A percentile compares a stretch with the other conserved stretches of the same genome.
Evolutionary conservation across 768 basidiomycete species (phyloP).

Genomic region (Kwoniella europaea): DNA sequence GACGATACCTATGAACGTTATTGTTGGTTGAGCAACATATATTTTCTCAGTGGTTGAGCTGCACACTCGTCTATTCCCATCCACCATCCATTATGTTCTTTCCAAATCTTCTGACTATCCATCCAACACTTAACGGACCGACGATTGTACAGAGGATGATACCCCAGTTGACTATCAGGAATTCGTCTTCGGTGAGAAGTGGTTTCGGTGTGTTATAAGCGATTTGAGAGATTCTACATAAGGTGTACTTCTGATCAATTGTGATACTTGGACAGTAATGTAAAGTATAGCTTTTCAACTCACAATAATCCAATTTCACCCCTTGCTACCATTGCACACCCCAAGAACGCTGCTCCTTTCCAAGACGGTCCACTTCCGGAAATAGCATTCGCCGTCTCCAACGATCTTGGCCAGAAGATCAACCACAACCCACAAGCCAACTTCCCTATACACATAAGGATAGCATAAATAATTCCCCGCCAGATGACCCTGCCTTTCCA

Average conservation of each 20-base stretch:
- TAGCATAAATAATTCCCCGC: slow-evolving; percentile 66
- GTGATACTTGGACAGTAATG: background rate
- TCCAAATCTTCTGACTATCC: slow-evolving; percentile 41
- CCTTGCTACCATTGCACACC: slow-evolving; percentile 69
- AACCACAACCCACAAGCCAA: slow-evolving; percentile 62
- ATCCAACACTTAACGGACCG: slow-evolving; percentile 60
- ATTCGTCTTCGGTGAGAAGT: slow-evolving; percentile 60
- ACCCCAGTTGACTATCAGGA: slow-evolving; percentile 67
- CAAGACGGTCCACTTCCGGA: slow-evolving; percentile 7
- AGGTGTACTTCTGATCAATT: background rate
- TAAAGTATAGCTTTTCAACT: slow-evolving; percentile 1
- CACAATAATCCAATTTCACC: slow-evolving; percentile 69
- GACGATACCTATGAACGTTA: background rate
- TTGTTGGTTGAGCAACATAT: background rate
- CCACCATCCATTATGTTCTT: slow-evolving; percentile 35
- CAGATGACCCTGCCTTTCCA: slow-evolving; percentile 62
- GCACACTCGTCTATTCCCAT: slow-evolving; percentile 27
- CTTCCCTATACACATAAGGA: slow-evolving; percentile 68
- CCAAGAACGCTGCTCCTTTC: slow-evolving; percentile 59
- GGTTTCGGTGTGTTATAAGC: slow-evolving; percentile 43
- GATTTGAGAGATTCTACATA: slow-evolving; percentile 60
- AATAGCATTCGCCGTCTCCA: background rate
- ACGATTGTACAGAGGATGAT: slow-evolving; percentile 65
- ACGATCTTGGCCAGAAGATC: slow-evolving; percentile 42
- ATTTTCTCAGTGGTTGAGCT: background rate